A percentile compares a stretch with the other conserved stretches of the same genome.
Conservation (phyloP, 345 rosid genomes). For the Eucalyptus coolabah region DNA sequence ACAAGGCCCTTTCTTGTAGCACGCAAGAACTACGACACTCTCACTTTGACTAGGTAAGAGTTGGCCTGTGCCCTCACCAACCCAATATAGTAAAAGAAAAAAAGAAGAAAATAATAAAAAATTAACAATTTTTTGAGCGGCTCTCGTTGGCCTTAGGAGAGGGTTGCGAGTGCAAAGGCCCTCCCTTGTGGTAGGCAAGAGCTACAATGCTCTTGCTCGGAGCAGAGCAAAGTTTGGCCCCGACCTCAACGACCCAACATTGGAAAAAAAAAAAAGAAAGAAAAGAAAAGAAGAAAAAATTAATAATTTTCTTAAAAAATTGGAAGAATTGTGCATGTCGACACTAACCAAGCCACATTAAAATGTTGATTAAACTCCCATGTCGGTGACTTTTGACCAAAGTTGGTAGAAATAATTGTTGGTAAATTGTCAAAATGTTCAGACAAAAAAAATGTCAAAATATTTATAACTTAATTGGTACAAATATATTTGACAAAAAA, state of each 20-base stretch:
- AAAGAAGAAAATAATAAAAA: too few relatives aligned
- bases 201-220: not conserved
- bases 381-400: not conserved
- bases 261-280: not conserved
- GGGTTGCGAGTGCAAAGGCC: not conserved
- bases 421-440: not conserved
- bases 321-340: not conserved
- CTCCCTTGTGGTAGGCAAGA: not conserved
- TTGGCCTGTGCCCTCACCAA: not conserved
- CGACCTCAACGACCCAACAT: fast-evolving
- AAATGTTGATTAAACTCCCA: not conserved
- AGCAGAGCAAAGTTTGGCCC: fast-evolving
- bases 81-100: too few relatives aligned
- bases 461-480: not conserved
- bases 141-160: too few relatives aligned
- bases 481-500: too few relatives aligned
- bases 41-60: not conserved
- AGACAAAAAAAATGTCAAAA: not conserved
- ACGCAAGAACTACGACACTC: fast-evolving
- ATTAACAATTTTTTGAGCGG: too few relatives aligned
- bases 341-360: not conserved
- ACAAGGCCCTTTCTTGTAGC: not conserved
- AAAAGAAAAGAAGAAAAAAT: too few relatives aligned
- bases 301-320: not conserved
- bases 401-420: not conserved